These are phyloP conservation scores for Talaromyces pinophilus DNA, from an alignment of 2,329 filamentous ascomycete genomes.

Conservation along the genomic window DNA sequence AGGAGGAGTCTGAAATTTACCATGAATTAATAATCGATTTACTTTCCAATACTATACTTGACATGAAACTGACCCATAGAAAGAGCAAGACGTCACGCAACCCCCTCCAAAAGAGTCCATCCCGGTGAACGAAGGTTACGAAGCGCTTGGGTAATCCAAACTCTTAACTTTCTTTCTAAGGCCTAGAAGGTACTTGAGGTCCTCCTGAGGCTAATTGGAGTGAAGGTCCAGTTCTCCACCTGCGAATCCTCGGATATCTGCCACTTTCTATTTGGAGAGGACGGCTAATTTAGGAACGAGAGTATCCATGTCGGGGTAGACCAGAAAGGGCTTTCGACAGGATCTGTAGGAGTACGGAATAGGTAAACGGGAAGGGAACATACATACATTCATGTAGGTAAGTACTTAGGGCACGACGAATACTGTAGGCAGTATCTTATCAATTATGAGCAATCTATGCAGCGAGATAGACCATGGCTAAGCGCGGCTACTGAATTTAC, in stretches of 20 bases:
- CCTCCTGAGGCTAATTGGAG: conserved; percentile 8
- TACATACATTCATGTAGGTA: neutral
- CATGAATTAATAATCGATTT: conserved; percentile 10
- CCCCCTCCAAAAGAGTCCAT: neutral
- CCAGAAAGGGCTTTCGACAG: neutral
- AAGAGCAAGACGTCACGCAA: conserved; percentile 9
- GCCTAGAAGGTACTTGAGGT: neutral
- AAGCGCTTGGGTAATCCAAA: neutral
- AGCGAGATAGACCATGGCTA: neutral
- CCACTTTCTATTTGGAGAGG: neutral
- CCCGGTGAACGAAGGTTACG: conserved; percentile 1
- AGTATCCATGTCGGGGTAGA: conserved; percentile 1
- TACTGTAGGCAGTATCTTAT: neutral
- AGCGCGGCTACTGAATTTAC: neutral
- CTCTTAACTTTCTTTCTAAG: neutral
- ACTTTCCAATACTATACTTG: neutral
- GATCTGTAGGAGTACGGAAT: conserved; percentile 1
- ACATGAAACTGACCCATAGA: neutral
- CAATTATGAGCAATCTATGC: neutral
- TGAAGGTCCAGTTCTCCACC: conserved; percentile 1
- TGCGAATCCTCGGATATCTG: neutral
- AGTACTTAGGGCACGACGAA: neutral
- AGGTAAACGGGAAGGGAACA: neutral
- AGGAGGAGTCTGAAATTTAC: conserved; percentile 4
- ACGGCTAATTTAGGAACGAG: conserved; percentile 11